A percentile compares a stretch with the other conserved stretches of the same genome.
Evolutionary conservation across 75 land plant genomes (phyloP).

Genomic region (Pinus tabuliformis): DNA sequence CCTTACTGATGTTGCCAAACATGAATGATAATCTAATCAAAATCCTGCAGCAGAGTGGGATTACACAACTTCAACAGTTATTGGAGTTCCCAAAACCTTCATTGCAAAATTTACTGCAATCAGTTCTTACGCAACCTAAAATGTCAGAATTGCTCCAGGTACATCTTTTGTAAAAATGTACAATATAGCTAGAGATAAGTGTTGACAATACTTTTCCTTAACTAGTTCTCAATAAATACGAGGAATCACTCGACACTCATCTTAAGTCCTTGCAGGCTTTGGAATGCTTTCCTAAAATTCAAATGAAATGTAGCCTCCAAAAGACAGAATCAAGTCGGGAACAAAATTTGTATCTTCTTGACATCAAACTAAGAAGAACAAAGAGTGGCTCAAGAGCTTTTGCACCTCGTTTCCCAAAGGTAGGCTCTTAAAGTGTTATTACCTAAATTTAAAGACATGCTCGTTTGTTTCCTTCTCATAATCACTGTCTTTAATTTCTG

Average conservation of each 20-base stretch:
- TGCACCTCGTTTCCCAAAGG: conserved; percentile 89
- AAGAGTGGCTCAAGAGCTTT: conserved; percentile 60
- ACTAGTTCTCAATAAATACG: background rate
- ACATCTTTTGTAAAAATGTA: background rate
- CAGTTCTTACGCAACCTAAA: conserved; percentile 8
- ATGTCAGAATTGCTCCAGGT: conserved; percentile 9
- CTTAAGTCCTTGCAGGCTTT: conserved; percentile 36
- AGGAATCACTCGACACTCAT: background rate
- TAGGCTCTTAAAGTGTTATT: conserved; percentile 5
- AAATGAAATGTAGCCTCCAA: conserved; percentile 48
- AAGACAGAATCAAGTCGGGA: conserved; percentile 10
- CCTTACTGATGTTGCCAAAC: conserved; percentile 81
- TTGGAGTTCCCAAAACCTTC: conserved; percentile 34
- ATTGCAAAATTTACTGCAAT: conserved; percentile 42
- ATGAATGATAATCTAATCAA: conserved; percentile 47
- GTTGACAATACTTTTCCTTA: background rate
- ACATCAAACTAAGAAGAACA: conserved; percentile 47
- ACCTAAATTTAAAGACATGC: background rate
- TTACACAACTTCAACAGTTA: conserved; percentile 50
- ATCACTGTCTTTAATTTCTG: background rate
- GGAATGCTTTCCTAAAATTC: conserved; percentile 60
- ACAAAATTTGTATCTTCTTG: conserved; percentile 17
- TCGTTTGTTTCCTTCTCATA: background rate
- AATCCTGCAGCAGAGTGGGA: conserved; percentile 35
- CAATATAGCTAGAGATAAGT: background rate